Percentiles rank a stretch among this genome's conserved stretches.
phyloP scores from a whole-genome alignment of 148 eudicot genomes.

The Rhododendron kiyosumense region DNA sequence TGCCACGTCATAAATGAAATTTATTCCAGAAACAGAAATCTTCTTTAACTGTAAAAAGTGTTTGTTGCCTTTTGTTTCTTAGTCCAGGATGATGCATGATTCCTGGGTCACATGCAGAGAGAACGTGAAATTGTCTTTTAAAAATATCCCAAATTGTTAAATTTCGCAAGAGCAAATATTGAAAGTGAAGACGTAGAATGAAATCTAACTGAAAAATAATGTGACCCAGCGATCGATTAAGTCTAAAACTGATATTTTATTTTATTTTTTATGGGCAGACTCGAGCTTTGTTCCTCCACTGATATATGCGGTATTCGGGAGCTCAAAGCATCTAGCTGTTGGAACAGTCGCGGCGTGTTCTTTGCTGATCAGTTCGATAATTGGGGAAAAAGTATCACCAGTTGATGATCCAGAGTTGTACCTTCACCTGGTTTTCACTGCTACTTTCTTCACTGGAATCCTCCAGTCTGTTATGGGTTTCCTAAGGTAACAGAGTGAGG shows the following conservation, averaged over 20 bases:
- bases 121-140: background rate
- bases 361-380: constrained; percentile 46
- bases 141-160: too few relatives aligned
- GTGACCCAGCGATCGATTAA: background rate
- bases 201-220: background rate
- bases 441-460: constrained; percentile 69
- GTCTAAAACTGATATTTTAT: background rate
- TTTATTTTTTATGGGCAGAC: constrained; percentile 27
- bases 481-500: constrained; percentile 38
- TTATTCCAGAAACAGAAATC: background rate
- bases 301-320: constrained; percentile 69
- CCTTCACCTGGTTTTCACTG: constrained; percentile 61
- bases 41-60: too few relatives aligned
- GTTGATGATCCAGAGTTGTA: constrained; percentile 36
- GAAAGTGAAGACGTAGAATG: background rate
- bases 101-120: background rate
- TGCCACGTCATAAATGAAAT: too few relatives aligned
- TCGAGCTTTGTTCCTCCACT: constrained; percentile 90
- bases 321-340: constrained; percentile 71
- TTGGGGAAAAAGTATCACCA: constrained; percentile 39
- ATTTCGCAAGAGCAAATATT: background rate
- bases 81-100: background rate
- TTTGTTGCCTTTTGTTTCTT: background rate
- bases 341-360: constrained; percentile 87
- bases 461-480: constrained; percentile 59